Percentiles rank a stretch among this genome's conserved stretches.
Conservation (phyloP, 2,329 filamentous ascomycete genomes). For the Helicocarpus griseus region DNA sequence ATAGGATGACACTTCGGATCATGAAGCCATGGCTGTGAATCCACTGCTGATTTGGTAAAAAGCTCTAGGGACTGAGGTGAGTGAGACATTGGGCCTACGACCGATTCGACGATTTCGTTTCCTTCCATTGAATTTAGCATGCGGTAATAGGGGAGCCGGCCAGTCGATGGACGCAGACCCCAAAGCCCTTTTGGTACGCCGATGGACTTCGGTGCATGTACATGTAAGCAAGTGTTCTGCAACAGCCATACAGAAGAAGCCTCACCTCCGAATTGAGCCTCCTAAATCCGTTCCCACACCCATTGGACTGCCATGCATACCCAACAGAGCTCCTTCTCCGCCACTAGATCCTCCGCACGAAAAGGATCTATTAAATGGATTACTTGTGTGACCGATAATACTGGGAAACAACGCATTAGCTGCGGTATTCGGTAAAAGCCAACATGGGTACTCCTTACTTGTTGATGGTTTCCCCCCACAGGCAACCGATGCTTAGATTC, state of each 20-base stretch:
- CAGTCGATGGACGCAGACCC: conserved; percentile 28
- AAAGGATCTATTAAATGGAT: conserved; percentile 53
- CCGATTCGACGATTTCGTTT: conserved; percentile 17
- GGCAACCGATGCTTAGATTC: conserved; percentile 1
- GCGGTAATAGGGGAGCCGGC: conserved; percentile 26
- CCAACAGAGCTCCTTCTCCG: conserved; percentile 55
- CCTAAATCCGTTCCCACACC: conserved; percentile 57
- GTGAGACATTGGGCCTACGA: conserved; percentile 20
- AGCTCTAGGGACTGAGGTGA: conserved; percentile 16
- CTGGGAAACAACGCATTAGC: neutral
- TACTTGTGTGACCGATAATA: conserved; percentile 36
- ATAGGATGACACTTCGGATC: conserved; percentile 28
- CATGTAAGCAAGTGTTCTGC: neutral
- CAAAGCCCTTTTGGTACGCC: conserved; percentile 32
- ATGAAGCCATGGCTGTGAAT: conserved; percentile 25
- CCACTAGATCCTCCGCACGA: conserved; percentile 58
- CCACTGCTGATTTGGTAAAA: conserved; percentile 23
- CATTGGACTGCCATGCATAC: conserved; percentile 48
- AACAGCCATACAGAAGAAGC: neutral
- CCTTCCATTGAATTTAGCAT: conserved; percentile 14
- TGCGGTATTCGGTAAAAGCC: neutral
- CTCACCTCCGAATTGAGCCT: conserved; percentile 28
- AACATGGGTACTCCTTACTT: neutral
- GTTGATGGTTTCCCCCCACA: conserved; percentile 1
- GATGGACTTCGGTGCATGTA: conserved; percentile 27